Evolutionary conservation across 2,329 filamentous ascomycete species (phyloP), one percentile per base, ranked within the genome.

Genomic region (Phyllosticta citriasiana): DNA sequence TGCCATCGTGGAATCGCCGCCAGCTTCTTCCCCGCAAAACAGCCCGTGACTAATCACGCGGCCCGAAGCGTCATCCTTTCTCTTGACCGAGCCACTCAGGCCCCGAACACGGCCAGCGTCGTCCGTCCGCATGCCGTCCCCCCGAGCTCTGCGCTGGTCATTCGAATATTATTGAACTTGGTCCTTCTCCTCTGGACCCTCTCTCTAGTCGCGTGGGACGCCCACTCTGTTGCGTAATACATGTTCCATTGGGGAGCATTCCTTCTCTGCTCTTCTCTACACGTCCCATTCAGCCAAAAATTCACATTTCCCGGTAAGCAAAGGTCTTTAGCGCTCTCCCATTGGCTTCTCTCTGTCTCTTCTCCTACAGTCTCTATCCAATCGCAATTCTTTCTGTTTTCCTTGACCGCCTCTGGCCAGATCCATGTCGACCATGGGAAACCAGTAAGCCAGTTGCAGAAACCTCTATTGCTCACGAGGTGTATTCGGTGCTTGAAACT

Each of bases 11-110:
- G 40, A 47, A 30, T n/a, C 47, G 27, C 52, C 24, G 33, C 52
- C 33, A 26, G 24, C 24, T 12, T 35, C 19, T 47, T 52, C 53
- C 58, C 58, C 40, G 58, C 58, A 60, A 35, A 27, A 47, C 40
- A n/a, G 40, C 40, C 40, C 40, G 40, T 47, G 40, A 47, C 40
- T 16, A 52, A 35, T 22, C 58, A 60, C 53, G 58, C 58, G 58
- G 53, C 24, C 53, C 58, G 58, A 60, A 56, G 53, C 58, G 58
- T 51, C 51, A 60, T 60, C 55, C 40, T n/a, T 47, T 47, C n/a
- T 7, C 6, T 6, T 47, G 40, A 47, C 40, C 16, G 40, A 50
- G 40, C 58, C 58, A 60, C 40, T 60, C 53, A 55, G 40, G 40
- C 19, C 40, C 40, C 40, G 40, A n/a, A 47, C 40, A 47, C 40